A percentile compares a stretch with the other conserved stretches of the same genome.
These are phyloP conservation scores for Podospora sp. DNA, from an alignment of 495 filamentous ascomycete species.

Conservation along the genomic window DNA sequence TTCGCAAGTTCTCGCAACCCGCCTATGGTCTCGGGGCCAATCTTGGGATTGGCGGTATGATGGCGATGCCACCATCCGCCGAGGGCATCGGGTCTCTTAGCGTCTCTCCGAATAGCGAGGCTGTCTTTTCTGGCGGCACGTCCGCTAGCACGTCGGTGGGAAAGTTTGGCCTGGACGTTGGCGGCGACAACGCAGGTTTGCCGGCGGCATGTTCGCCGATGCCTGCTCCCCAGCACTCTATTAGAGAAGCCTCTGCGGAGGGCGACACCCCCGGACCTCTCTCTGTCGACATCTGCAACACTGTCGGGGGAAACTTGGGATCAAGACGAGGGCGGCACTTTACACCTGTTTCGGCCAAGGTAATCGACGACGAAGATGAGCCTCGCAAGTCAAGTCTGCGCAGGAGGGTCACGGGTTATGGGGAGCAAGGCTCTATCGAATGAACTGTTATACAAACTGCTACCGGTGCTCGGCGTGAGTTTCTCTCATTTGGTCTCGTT, in stretches of 20 bases:
- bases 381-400: constrained; percentile 39
- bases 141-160: not conserved
- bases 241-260: not conserved
- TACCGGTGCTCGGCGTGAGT: not conserved
- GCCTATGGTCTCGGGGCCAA: constrained; percentile 23
- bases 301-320: constrained; percentile 14
- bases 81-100: not conserved
- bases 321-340: constrained; percentile 48
- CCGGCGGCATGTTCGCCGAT: not conserved
- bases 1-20: constrained; percentile 43
- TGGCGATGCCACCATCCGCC: not conserved
- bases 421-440: not conserved
- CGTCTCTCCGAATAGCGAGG: not conserved
- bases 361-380: constrained; percentile 45
- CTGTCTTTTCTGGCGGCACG: not conserved
- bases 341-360: constrained; percentile 47
- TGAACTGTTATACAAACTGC: not conserved
- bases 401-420: constrained; percentile 19
- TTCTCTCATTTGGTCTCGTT: not conserved
- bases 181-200: not conserved
- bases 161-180: not conserved
- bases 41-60: not conserved
- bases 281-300: not conserved
- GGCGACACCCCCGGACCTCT: not conserved
- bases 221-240: not conserved